These are phyloP conservation scores for Neofusicoccum kwambonambiense DNA, from an alignment of 2,329 filamentous ascomycete species.

Conservation along the genomic window DNA sequence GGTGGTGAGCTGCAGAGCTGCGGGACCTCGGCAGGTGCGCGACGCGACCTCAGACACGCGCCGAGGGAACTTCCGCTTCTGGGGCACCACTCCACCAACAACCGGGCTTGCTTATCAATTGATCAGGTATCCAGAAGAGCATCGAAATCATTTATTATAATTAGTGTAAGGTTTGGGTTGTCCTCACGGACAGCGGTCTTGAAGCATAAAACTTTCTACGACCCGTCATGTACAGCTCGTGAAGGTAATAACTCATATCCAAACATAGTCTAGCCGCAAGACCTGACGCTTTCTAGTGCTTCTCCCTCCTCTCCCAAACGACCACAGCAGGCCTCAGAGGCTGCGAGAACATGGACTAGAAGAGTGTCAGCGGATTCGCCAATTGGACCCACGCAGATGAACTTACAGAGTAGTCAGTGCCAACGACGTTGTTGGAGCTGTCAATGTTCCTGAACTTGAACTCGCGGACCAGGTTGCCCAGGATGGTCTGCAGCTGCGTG, in stretches of 20 bases:
- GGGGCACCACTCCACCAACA: not conserved
- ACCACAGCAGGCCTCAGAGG: constrained; percentile 55
- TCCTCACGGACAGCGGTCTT: constrained; percentile 1
- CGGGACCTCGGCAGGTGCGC: constrained; percentile 10
- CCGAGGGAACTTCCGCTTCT: not conserved
- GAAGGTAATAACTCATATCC: constrained; percentile 1
- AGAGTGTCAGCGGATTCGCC: constrained; percentile 18
- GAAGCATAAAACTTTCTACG: constrained; percentile 6
- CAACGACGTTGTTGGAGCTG: constrained; percentile 67
- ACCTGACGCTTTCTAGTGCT: constrained; percentile 6
- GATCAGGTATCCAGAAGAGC: not conserved
- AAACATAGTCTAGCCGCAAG: not conserved
- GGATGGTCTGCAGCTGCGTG: constrained; percentile 83
- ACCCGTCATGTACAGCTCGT: constrained; percentile 10
- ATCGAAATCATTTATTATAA: constrained; percentile 5
- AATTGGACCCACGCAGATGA: constrained; percentile 25
- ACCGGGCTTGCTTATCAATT: not conserved
- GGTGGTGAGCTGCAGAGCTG: constrained; percentile 11
- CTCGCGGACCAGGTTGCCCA: constrained; percentile 70
- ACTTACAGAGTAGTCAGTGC: constrained; percentile 63
- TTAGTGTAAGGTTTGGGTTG: not conserved
- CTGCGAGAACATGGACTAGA: constrained; percentile 42
- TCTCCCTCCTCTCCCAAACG: constrained; percentile 68
- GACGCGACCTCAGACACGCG: not conserved
- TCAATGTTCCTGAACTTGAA: constrained; percentile 79